A percentile compares a stretch with the other conserved stretches of the same genome.
Conservation (phyloP, 1,284 basidiomycete genomes). For the Cystobasidium sp. region DNA sequence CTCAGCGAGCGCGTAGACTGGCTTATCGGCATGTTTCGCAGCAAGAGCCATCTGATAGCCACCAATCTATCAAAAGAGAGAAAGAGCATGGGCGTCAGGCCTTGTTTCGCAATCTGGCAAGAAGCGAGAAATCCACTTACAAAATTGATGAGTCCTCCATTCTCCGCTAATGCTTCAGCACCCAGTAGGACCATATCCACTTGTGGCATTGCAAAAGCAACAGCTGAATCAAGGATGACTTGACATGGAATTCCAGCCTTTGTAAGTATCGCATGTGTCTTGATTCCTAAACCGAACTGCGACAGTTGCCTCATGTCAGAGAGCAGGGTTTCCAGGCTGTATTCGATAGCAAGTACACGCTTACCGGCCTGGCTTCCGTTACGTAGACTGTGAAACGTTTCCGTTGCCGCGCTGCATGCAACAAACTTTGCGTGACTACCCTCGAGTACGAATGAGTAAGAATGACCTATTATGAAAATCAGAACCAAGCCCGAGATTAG, state of each 20-base stretch:
- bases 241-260: conserved; percentile 90
- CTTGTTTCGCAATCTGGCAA: neutral
- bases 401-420: conserved; percentile 75
- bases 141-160: conserved; percentile 60
- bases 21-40: conserved; percentile 90
- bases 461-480: no score
- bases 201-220: conserved; percentile 95
- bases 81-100: conserved; percentile 60
- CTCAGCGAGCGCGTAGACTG: conserved; percentile 94
- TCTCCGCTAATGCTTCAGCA: conserved; percentile 95
- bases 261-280: conserved; percentile 81
- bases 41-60: conserved; percentile 94
- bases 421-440: conserved; percentile 90
- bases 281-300: conserved; percentile 66
- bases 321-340: neutral
- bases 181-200: conserved; percentile 94
- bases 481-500: no score
- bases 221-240: conserved; percentile 92
- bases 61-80: conserved; percentile 68
- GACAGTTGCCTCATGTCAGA: conserved; percentile 21
- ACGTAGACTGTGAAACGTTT: conserved; percentile 97
- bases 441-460: conserved; percentile 94
- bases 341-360: conserved; percentile 62
- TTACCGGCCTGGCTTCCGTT: conserved; percentile 87
- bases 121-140: conserved; percentile 9